These are phyloP conservation scores for Neurospora sp. DNA, from an alignment of 495 filamentous ascomycete genomes.

Conservation along the genomic window DNA sequence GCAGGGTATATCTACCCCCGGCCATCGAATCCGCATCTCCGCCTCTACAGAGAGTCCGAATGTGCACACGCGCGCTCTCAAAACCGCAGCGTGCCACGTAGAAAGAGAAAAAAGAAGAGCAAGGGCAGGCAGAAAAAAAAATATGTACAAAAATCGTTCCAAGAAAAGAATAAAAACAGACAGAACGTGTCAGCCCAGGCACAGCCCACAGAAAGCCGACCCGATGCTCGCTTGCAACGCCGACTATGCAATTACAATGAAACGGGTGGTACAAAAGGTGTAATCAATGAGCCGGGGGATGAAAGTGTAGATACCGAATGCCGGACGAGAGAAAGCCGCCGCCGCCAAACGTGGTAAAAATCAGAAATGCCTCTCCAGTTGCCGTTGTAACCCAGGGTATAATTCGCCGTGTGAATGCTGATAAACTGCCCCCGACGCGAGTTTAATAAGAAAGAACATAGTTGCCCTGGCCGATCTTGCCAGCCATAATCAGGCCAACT, in stretches of 20 bases:
- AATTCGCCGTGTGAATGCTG: conserved; percentile 18
- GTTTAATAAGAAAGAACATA: conserved; percentile 74
- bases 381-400: conserved; percentile 4
- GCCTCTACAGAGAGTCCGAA: not conserved
- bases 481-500: conserved; percentile 78
- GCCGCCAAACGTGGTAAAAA: conserved; percentile 2
- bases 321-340: not conserved
- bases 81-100: not conserved
- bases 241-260: not conserved
- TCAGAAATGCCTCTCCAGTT: conserved; percentile 20
- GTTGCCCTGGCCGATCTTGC: conserved; percentile 59
- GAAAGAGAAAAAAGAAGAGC: not conserved
- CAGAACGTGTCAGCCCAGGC: not conserved
- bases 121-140: not conserved
- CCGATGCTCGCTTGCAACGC: not conserved
- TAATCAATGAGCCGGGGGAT: not conserved
- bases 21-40: not conserved
- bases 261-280: not conserved
- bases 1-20: not conserved
- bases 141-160: not conserved
- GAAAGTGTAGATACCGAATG: not conserved
- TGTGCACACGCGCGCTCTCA: not conserved
- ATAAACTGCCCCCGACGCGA: conserved; percentile 14
- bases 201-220: not conserved
- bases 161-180: not conserved